phyloP scores from a whole-genome alignment of 2,329 filamentous ascomycete species.

The Verticillium tricorpus region DNA sequence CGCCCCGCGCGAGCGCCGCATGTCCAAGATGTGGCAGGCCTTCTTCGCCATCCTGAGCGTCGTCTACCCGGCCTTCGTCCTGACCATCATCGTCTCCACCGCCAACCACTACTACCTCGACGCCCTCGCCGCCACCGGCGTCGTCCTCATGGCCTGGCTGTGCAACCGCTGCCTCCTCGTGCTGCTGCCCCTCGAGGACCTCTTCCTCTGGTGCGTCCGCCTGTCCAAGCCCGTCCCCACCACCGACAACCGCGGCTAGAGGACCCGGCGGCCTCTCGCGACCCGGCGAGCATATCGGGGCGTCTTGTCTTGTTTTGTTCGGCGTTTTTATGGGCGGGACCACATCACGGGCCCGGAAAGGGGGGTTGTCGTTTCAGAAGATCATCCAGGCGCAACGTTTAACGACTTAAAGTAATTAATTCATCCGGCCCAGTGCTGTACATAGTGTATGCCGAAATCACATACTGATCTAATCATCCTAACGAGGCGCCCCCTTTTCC shows the following conservation, averaged over 20 bases:
- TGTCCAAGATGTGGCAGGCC: conserved; percentile 20
- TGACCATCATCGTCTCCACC: conserved; percentile 55
- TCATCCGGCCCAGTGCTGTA: not conserved
- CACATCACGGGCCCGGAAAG: not conserved
- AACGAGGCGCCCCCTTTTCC: too few relatives aligned
- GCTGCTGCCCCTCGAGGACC: conserved; percentile 59
- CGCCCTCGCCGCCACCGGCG: conserved; percentile 57
- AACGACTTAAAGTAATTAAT: not conserved
- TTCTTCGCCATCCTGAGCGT: conserved; percentile 35
- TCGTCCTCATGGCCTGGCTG: conserved; percentile 56
- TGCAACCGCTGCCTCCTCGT: conserved; percentile 50
- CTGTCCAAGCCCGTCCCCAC: conserved; percentile 61
- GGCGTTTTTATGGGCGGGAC: not conserved
- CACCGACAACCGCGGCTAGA: conserved; percentile 20
- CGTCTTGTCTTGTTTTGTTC: not conserved
- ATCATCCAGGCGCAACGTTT: not conserved
- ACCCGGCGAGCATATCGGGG: not conserved
- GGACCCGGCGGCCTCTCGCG: not conserved
- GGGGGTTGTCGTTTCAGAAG: not conserved
- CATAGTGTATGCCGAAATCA: not conserved
- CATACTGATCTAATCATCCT: not conserved
- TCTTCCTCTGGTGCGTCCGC: conserved; percentile 55
- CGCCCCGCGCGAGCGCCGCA: conserved; percentile 20
- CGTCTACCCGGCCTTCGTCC: conserved; percentile 47
- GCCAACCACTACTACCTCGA: conserved; percentile 64